Evolutionary conservation across 352 stramenopile genomes (phyloP), one percentile per base, ranked within the genome.

Genomic region (Phytophthora fragariae): DNA sequence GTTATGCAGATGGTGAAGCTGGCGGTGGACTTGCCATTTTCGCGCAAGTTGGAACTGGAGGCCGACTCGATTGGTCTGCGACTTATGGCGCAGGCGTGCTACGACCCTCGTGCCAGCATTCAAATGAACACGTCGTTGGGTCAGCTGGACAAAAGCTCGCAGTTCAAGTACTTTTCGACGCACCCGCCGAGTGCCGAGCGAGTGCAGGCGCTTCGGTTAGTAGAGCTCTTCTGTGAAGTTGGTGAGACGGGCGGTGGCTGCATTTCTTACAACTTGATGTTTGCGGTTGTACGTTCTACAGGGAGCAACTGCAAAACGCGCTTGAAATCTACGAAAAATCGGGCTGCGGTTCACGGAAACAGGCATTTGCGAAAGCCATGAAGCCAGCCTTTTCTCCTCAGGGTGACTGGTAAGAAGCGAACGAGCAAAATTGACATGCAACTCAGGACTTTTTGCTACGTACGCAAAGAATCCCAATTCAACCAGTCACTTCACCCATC

Each of bases 141-240:
- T 19, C 60, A 76, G 21, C 62, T 88, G 3, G 47, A 80, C 21
- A 74, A 78, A 29, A 56, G 70, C 19, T 66, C 71, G 3, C 57
- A 85, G 19, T 62, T 85, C 69, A 93, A 92, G 62, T 93, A 93
- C 57, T 90, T 93, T 33, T 93, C 86, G 50, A 93, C 86, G 10
- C 84, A 93, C 37, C 86, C 86, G 4, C 86, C 86, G 5, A 92
- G 85, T 72, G 50, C 76, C 8, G 86, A 93, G 56, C 83, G 86
- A 41, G 68, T 92, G n/a, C 57, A 81, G 33, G 74, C 82, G 4
- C 58, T 91, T 27, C 60, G 76, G 81, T 88, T 33, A 29, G 68
- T 74, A n/a, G 12, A 65, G 37, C 17, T 44, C 60, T 10, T 50
- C 3, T 15, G 3, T 5, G 27, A 31, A 31, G 24, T 63, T 15